phyloP scores from a whole-genome alignment of 2,329 filamentous ascomycete genomes.

The Gnomoniopsis smithogilvyi region DNA sequence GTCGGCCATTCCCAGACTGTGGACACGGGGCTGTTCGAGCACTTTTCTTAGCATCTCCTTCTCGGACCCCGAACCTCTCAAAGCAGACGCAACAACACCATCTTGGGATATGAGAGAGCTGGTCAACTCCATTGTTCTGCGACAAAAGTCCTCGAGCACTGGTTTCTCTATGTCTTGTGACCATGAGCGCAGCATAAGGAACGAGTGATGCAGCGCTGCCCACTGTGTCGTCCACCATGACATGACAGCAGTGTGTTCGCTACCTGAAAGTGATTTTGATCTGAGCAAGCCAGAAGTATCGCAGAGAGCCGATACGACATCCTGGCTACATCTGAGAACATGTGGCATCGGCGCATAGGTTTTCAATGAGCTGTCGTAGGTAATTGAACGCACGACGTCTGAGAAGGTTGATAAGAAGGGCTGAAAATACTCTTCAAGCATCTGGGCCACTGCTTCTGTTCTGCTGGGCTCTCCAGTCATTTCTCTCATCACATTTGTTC shows the following conservation, averaged over 20 bases:
- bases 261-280: slow-evolving; percentile 51
- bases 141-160: slow-evolving; percentile 87
- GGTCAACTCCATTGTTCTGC: slow-evolving; percentile 92
- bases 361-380: slow-evolving; percentile 34
- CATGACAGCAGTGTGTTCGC: slow-evolving; percentile 64
- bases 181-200: slow-evolving; percentile 81
- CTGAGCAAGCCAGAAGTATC: slow-evolving; percentile 56
- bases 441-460: slow-evolving; percentile 44
- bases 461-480: slow-evolving; percentile 65
- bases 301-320: slow-evolving; percentile 54
- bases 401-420: slow-evolving; percentile 43
- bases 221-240: slow-evolving; percentile 84
- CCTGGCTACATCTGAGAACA: slow-evolving; percentile 54
- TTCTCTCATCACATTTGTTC: slow-evolving; percentile 78
- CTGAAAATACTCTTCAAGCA: slow-evolving; percentile 43
- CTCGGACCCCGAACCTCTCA: slow-evolving; percentile 36
- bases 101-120: slow-evolving; percentile 83
- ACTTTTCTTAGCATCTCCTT: slow-evolving; percentile 45
- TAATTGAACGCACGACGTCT: slow-evolving; percentile 40
- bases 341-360: slow-evolving; percentile 58
- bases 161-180: slow-evolving; percentile 70
- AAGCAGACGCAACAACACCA: slow-evolving; percentile 72
- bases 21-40: slow-evolving; percentile 60
- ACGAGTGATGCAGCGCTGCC: slow-evolving; percentile 76
- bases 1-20: slow-evolving; percentile 69